These are phyloP conservation scores for Venturia oleaginea DNA, from an alignment of 2,329 filamentous ascomycete genomes.

Conservation along the genomic window DNA sequence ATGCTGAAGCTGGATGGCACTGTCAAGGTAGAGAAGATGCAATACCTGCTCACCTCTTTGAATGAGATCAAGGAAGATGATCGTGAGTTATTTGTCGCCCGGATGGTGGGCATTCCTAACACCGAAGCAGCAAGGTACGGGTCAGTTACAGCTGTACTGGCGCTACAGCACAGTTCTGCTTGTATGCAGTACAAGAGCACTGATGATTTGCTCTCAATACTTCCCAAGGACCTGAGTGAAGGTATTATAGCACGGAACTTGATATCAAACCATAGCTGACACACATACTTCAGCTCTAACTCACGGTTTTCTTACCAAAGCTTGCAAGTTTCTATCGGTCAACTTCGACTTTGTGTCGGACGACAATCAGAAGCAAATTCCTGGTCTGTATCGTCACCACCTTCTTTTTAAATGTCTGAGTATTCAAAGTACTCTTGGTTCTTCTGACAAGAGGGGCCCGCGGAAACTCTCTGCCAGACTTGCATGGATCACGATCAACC, in stretches of 20 bases:
- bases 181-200: conserved; percentile 37
- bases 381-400: conserved; percentile 43
- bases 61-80: conserved; percentile 15
- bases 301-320: conserved; percentile 51
- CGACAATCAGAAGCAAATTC: conserved; percentile 46
- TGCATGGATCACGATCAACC: conserved; percentile 63
- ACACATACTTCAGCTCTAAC: conserved; percentile 22
- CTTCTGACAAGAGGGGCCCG: conserved; percentile 45
- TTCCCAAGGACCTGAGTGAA: conserved; percentile 24
- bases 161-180: conserved; percentile 33
- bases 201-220: conserved; percentile 40
- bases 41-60: conserved; percentile 28
- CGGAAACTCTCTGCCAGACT: conserved; percentile 62
- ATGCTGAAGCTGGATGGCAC: conserved; percentile 35
- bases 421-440: conserved; percentile 70
- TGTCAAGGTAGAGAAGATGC: conserved; percentile 33
- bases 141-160: conserved; percentile 32
- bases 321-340: conserved; percentile 39
- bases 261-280: neutral
- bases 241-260: neutral
- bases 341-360: conserved; percentile 78
- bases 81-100: conserved; percentile 14
- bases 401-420: conserved; percentile 69
- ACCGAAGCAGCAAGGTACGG: conserved; percentile 21
- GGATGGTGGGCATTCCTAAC: neutral